Conservation (phyloP, 305 asterid species). For the Petunia hybrid region DNA sequence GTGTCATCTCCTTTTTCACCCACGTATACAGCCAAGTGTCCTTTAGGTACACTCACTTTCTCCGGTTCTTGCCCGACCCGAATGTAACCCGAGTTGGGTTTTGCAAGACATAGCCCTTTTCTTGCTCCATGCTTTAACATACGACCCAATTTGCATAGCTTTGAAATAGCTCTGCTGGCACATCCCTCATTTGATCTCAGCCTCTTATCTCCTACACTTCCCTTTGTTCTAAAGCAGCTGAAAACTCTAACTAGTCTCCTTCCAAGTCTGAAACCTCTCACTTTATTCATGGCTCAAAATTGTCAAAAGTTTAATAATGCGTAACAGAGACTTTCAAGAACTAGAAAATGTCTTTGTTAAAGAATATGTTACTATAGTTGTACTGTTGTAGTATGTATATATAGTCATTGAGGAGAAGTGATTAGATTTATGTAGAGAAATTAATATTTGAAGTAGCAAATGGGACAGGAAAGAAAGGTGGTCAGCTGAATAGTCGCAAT, state of each 20-base stretch:
- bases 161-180: conserved; percentile 40
- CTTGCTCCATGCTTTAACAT: conserved; percentile 33
- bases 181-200: neutral
- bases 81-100: conserved; percentile 28
- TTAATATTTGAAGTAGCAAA: neutral
- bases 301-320: too few relatives aligned
- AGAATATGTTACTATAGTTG: too few relatives aligned
- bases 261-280: conserved; percentile 51
- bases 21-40: conserved; percentile 71
- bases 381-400: too few relatives aligned
- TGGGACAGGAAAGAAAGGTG: conserved; percentile 14
- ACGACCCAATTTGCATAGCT: conserved; percentile 41
- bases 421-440: neutral
- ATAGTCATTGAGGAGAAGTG: neutral
- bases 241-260: conserved; percentile 44
- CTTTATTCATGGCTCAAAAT: conserved; percentile 39
- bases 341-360: too few relatives aligned
- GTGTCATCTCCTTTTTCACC: conserved; percentile 53
- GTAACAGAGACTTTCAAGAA: too few relatives aligned
- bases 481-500: conserved; percentile 25
- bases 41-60: conserved; percentile 47
- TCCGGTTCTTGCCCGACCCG: conserved; percentile 43
- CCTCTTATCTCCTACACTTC: neutral
- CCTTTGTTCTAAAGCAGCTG: conserved; percentile 39
- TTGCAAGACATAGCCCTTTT: neutral